phyloP scores from a whole-genome alignment of 2,329 filamentous ascomycete species.

The Aureobasidium musti region DNA sequence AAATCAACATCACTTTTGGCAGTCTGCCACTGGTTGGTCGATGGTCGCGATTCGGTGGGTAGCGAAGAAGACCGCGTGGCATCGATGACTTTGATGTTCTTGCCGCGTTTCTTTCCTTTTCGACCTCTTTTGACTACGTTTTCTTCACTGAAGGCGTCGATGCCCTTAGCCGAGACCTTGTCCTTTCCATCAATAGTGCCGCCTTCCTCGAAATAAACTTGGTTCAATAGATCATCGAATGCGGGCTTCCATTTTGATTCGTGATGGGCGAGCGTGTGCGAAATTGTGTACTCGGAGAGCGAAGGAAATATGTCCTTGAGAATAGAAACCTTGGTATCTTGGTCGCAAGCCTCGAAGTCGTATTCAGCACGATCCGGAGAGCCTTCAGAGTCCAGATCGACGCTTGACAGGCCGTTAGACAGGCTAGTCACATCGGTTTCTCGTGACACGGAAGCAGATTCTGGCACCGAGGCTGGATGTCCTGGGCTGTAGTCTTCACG shows the following conservation, averaged over 20 bases:
- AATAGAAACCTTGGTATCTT: conserved; percentile 63
- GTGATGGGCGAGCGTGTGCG: conserved; percentile 66
- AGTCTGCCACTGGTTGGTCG: conserved; percentile 60
- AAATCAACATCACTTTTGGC: conserved; percentile 60
- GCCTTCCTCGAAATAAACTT: conserved; percentile 73
- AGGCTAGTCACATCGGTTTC: conserved; percentile 55
- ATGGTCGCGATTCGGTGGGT: conserved; percentile 34
- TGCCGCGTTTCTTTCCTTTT: conserved; percentile 49
- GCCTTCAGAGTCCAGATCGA: conserved; percentile 37
- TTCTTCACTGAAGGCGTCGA: conserved; percentile 76
- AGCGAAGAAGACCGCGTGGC: conserved; percentile 34
- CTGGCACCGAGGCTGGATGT: conserved; percentile 42
- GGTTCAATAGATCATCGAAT: conserved; percentile 78
- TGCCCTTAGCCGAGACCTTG: conserved; percentile 61
- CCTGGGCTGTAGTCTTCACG: conserved; percentile 38
- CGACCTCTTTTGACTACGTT: conserved; percentile 51
- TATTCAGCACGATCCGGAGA: conserved; percentile 35
- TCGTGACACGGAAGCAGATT: conserved; percentile 47
- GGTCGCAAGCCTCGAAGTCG: conserved; percentile 50
- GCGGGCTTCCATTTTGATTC: conserved; percentile 67
- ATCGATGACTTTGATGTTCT: conserved; percentile 41
- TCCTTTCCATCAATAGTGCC: conserved; percentile 52
- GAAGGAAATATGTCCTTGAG: conserved; percentile 74
- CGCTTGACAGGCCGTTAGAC: conserved; percentile 49
- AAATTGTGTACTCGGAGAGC: conserved; percentile 63